Evolutionary conservation across 1,284 basidiomycete species (phyloP).

Genomic region (Cutaneotrichosporon sp.): DNA sequence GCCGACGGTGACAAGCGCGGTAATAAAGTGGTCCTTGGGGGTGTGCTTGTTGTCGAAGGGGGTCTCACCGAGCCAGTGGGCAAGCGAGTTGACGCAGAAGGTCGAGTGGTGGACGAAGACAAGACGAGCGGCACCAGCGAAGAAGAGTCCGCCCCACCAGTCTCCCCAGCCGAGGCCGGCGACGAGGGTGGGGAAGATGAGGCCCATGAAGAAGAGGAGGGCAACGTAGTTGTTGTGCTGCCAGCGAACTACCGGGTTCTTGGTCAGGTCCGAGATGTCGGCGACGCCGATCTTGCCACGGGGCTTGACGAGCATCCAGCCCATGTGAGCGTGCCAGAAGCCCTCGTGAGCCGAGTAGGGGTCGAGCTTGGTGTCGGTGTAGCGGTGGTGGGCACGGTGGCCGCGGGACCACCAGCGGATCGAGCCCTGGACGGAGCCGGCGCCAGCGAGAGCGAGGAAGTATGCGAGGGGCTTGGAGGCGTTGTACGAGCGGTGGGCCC

Average conservation of each 20-base stretch:
- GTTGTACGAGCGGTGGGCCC: slow-evolving; percentile 88
- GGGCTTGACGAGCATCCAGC: slow-evolving; percentile 91
- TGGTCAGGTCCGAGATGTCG: slow-evolving; percentile 76
- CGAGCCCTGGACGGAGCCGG: slow-evolving; percentile 82
- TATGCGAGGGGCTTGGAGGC: slow-evolving; percentile 76
- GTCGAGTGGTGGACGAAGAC: slow-evolving; percentile 90
- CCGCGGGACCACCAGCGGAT: slow-evolving; percentile 95
- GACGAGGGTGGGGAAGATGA: slow-evolving; percentile 68
- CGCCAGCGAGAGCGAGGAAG: slow-evolving; percentile 68
- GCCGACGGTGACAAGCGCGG: slow-evolving; percentile 80
- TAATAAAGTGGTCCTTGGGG: slow-evolving; percentile 80
- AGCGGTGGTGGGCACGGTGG: slow-evolving; percentile 87
- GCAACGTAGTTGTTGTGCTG: slow-evolving; percentile 73
- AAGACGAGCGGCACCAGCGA: slow-evolving; percentile 74
- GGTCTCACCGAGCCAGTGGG: slow-evolving; percentile 86
- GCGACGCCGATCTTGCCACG: slow-evolving; percentile 80
- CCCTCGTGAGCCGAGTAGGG: slow-evolving; percentile 88
- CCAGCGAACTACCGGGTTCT: slow-evolving; percentile 73
- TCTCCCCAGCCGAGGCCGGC: slow-evolving; percentile 80
- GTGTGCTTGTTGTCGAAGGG: slow-evolving; percentile 95
- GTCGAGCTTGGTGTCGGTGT: slow-evolving; percentile 92
- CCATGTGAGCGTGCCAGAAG: slow-evolving; percentile 67
- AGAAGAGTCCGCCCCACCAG: slow-evolving; percentile 75
- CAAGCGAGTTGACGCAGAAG: slow-evolving; percentile 91
- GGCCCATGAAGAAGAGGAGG: slow-evolving; percentile 67